phyloP scores from a whole-genome alignment of 345 rosid genomes.

The Erysimum cheiranthoides region DNA sequence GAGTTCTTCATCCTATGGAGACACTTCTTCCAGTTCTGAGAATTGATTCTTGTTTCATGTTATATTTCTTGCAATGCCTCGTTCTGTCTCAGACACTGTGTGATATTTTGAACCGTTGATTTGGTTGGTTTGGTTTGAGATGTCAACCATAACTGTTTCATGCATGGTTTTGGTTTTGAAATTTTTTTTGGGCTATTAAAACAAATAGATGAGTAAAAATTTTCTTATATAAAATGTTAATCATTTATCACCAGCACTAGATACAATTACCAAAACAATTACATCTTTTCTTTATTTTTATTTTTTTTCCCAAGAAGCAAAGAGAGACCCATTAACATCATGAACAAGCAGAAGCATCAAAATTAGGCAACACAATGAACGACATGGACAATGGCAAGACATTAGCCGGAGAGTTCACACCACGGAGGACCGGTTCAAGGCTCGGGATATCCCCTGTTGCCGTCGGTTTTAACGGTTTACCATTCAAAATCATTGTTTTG shows the following conservation, averaged over 20 bases:
- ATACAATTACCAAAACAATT: conserved; percentile 44
- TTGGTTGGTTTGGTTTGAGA: background rate
- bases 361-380: conserved; percentile 77
- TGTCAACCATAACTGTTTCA: background rate
- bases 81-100: background rate
- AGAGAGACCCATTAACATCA: conserved; percentile 2
- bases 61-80: background rate
- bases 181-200: too few relatives aligned
- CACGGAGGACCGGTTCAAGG: conserved; percentile 60
- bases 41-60: conserved; percentile 40
- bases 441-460: conserved; percentile 61
- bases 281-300: conserved; percentile 6
- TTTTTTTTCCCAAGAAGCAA: background rate
- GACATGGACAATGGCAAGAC: conserved; percentile 69
- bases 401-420: conserved; percentile 56
- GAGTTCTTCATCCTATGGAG: conserved; percentile 46
- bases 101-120: background rate
- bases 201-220: too few relatives aligned
- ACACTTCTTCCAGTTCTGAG: conserved; percentile 60
- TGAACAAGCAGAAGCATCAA: conserved; percentile 75
- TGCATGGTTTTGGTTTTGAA: too few relatives aligned
- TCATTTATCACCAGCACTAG: conserved; percentile 25
- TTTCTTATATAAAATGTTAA: background rate
- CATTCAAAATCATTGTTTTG: conserved; percentile 77
- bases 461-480: conserved; percentile 64